Evolutionary conservation across 2,329 filamentous ascomycete species (phyloP), one percentile per base, ranked within the genome.

Genomic region (Thelonectria rubi): DNA sequence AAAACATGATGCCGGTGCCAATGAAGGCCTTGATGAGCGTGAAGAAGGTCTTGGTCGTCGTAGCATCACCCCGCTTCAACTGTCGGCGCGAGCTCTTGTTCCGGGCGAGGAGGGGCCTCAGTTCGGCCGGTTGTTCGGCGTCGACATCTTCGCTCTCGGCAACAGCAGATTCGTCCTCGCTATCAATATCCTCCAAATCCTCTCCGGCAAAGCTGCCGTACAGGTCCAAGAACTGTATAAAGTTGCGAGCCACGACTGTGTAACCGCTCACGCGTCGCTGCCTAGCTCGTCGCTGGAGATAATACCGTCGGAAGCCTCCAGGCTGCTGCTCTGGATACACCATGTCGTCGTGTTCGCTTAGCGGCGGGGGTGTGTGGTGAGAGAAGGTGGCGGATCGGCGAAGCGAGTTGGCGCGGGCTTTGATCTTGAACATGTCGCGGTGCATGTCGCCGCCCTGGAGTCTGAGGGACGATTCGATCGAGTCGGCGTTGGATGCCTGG

Each of bases 171-270:
- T 91, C 89, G 42, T 90, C 87, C 56, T 86, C 84, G 1, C 81
- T 83, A 43, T 79, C 77, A 21, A 70, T 74, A 56, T 86, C 83
- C 30, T 80, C 81, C 3, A 87, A 77, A 55, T 93, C 89, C 73
- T 93, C 91, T 52, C 91, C 91, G 3, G 91, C 91, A 74, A 93
- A 93, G 67, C 86, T 87, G 1, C 91, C 91, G 71, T 93, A 93
- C 0, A 93, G 79, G 61, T 91, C 88, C 20, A 93, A 79, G 65
- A 93, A 93, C 57, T 91, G 89, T 65, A 92, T 86, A 72, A 93
- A 93, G 71, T 88, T 91, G 61, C 82, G 81, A 1, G 90, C 88
- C 20, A 91, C 83, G 8, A 88, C 84, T 17, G 83, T 65, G 7
- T 75, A 74, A 15, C 74, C 73, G 53, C 70, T 79, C 15, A 69